These are phyloP conservation scores for Tetrahymena thermophila DNA, from an alignment of 73 alveolate species.

Conservation along the genomic window DNA sequence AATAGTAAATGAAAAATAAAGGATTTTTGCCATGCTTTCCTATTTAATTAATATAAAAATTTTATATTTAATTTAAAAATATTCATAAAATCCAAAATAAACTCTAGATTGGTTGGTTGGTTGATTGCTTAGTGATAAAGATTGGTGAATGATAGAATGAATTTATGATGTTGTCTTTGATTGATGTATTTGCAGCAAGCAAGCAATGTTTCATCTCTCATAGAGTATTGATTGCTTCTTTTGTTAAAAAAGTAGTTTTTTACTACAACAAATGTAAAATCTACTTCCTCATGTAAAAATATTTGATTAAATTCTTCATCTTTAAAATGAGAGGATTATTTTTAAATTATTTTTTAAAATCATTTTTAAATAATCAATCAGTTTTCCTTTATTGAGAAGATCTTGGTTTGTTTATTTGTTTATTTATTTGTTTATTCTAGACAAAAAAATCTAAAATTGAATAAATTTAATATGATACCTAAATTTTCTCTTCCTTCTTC, in stretches of 20 bases:
- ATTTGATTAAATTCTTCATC: too few species aligned
- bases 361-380: not conserved
- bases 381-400: constrained; percentile 53
- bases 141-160: not conserved
- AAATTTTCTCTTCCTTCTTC: constrained; percentile 24
- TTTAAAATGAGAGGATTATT: too few species aligned
- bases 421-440: constrained; percentile 48
- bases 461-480: not conserved
- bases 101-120: not conserved
- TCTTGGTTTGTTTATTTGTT: too few species aligned
- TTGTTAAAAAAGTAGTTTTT: not conserved
- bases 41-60: too few species aligned
- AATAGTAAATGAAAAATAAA: too few species aligned
- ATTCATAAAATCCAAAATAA: not conserved
- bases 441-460: not conserved
- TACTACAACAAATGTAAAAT: not conserved
- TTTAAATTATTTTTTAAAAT: too few species aligned
- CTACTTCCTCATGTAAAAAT: not conserved
- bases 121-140: not conserved
- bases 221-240: not conserved
- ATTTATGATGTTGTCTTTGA: not conserved
- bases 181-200: not conserved
- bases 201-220: not conserved
- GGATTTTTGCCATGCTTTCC: not conserved
- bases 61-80: too few species aligned